Percentiles rank a stretch among this genome's conserved stretches.
These are phyloP conservation scores for Fusarium avenaceum DNA, from an alignment of 2,329 filamentous ascomycete species.

Conservation along the genomic window DNA sequence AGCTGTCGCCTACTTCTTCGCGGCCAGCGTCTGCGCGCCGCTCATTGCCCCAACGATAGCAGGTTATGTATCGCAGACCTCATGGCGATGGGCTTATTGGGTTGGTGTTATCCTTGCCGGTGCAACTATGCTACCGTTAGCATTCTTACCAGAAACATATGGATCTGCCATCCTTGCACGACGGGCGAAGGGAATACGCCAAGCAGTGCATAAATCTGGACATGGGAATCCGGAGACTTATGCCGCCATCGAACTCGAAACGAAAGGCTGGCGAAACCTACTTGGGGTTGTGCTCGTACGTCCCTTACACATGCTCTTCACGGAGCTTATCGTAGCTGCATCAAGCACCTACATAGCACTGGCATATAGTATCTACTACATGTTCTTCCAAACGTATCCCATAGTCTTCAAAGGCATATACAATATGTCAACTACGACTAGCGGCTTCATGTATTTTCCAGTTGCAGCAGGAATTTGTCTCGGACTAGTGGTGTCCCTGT, in stretches of 20 bases:
- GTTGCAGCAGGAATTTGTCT: conserved; percentile 7
- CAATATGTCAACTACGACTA: conserved; percentile 12
- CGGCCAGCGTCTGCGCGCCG: conserved; percentile 57
- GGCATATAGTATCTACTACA: conserved; percentile 35
- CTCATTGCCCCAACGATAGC: conserved; percentile 59
- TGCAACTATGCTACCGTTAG: conserved; percentile 44
- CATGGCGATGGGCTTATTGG: conserved; percentile 63
- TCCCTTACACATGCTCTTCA: conserved; percentile 27
- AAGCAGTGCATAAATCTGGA: rapidly evolving
- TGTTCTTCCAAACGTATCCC: conserved; percentile 42
- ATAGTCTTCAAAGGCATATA: conserved; percentile 40
- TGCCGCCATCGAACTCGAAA: neutral
- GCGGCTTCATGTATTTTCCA: conserved; percentile 20
- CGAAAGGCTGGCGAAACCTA: conserved; percentile 12
- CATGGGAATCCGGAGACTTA: conserved; percentile 5
- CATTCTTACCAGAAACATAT: conserved; percentile 42
- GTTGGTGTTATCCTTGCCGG: conserved; percentile 47
- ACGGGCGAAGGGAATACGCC: conserved; percentile 2
- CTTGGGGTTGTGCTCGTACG: conserved; percentile 23
- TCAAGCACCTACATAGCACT: conserved; percentile 29
- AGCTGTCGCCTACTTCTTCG: conserved; percentile 55
- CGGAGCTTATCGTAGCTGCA: conserved; percentile 33
- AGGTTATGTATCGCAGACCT: conserved; percentile 56
- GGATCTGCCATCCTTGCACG: conserved; percentile 25
- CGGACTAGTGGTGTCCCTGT: conserved; percentile 21